phyloP scores from a whole-genome alignment of 805 yeast species.

The Kazachstania viticola region DNA sequence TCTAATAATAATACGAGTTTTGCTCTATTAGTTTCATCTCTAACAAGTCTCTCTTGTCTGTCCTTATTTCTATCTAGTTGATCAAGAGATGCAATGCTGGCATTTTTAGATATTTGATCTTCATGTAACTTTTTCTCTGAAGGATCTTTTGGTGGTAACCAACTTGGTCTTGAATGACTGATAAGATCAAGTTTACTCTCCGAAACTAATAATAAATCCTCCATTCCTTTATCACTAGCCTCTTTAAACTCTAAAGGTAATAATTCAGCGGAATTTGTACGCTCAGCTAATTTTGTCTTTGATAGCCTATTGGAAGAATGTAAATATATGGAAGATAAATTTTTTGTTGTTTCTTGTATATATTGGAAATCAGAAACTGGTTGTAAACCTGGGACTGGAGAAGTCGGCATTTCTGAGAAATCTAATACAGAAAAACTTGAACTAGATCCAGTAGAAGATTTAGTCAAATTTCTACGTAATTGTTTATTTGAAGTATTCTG shows the following conservation, averaged over 20 bases:
- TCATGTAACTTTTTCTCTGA: slow-evolving; percentile 46
- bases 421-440: slow-evolving; percentile 23
- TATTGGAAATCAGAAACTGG: slow-evolving; percentile 21
- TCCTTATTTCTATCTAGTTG: slow-evolving; percentile 22
- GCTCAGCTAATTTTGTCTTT: slow-evolving; percentile 27
- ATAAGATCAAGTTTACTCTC: slow-evolving; percentile 44
- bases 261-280: slow-evolving; percentile 26
- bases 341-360: slow-evolving; percentile 28
- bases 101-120: slow-evolving; percentile 35
- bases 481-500: background rate
- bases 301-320: slow-evolving; percentile 28
- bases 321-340: slow-evolving; percentile 33
- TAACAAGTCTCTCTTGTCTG: slow-evolving; percentile 16
- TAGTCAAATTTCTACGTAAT: background rate
- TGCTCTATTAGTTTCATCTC: slow-evolving; percentile 19
- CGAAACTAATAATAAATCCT: slow-evolving; percentile 50
- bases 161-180: slow-evolving; percentile 55
- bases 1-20: slow-evolving; percentile 18
- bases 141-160: slow-evolving; percentile 55
- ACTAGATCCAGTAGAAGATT: background rate
- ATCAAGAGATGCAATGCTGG: slow-evolving; percentile 26
- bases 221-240: slow-evolving; percentile 34
- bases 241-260: slow-evolving; percentile 30
- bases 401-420: slow-evolving; percentile 30
- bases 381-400: slow-evolving; percentile 38